phyloP scores from a whole-genome alignment of 2,329 filamentous ascomycete genomes.

The Pyrenochaeta sp. region DNA sequence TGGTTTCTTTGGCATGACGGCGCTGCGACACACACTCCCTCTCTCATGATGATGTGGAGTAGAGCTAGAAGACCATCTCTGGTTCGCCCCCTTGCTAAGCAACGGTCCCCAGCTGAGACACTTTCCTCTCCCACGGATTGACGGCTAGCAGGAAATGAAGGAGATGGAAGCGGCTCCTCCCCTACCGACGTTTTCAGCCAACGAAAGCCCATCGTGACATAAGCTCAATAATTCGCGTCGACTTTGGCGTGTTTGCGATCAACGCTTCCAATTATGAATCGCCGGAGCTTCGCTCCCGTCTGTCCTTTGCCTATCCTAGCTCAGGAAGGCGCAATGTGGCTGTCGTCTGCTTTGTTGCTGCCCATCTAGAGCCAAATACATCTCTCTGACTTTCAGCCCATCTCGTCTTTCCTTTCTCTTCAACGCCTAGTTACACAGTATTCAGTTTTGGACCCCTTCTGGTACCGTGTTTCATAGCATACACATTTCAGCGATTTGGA shows the following conservation, averaged over 20 bases:
- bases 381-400: conserved; percentile 20
- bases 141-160: conserved; percentile 40
- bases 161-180: conserved; percentile 27
- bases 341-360: conserved; percentile 30
- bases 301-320: conserved; percentile 22
- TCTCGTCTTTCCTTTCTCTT: conserved; percentile 24
- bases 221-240: conserved; percentile 30
- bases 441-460: conserved; percentile 34
- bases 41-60: conserved; percentile 1
- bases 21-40: conserved; percentile 5
- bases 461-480: conserved; percentile 41
- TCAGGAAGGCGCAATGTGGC: conserved; percentile 36
- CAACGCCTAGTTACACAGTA: conserved; percentile 27
- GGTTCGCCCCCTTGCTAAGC: conserved; percentile 12
- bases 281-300: conserved; percentile 19
- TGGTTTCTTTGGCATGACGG: conserved; percentile 11
- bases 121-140: conserved; percentile 10
- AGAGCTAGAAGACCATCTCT: conserved; percentile 6
- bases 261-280: conserved; percentile 27
- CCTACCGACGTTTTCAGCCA: conserved; percentile 31
- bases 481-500: conserved; percentile 37
- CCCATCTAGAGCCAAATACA: conserved; percentile 20
- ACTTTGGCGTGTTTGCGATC: conserved; percentile 40
- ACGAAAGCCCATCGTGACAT: conserved; percentile 33
- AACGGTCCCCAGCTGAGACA: conserved; percentile 15